Base-by-base conservation (phyloP, 352 stramenopile genomes). In the Globisporangium apiculatum region DNA sequence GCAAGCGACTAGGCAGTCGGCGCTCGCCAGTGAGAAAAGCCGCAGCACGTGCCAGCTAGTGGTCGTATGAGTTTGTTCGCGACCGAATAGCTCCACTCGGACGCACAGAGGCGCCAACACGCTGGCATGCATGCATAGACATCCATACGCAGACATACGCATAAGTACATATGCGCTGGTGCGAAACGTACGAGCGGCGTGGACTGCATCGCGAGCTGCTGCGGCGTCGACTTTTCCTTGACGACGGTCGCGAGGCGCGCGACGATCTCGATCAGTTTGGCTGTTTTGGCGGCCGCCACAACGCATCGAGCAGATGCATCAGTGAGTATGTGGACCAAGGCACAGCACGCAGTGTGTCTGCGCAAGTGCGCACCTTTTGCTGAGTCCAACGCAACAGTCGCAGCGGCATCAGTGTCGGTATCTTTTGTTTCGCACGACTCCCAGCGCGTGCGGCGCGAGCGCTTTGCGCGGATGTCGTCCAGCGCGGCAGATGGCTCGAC, bases 201-300 rank as follows among this genome's bases (percentile, higher is more conserved):
- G 6, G 48, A 42, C 35, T 49, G 18, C 54, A 60, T 42, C 18
- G 53, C 58, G 4, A 75, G 66, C 51, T 81, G 64, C 54, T 76
- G 66, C 2, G 66, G 70, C 48, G 72, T 62, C 15, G 64, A 72
- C 50, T 89, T 84, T 57, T 88, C 67, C 61, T 89, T 75, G 24
- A 91, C 79, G 31, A 91, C 73, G 17, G 61, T 76, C 31, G 79
- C 84, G 15, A 91, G 61, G 9, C 69, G 64, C 73, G 78, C 77
- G 11, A 87, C 81, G 15, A 91, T 79, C 49, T 87, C 81, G 42
- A 64, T 73, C 58, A 88, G 57, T 11, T 60, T 60, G 11, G 45
- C 60, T 65, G 17, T 2, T 3, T 36, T 8, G 10, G 8, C 15
- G 50, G 9, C 8, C 42, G 1, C 41, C 3, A 49, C n/a, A 7